A percentile compares a stretch with the other conserved stretches of the same genome.
These are phyloP conservation scores for Schizophyllum commune DNA, from an alignment of 1,284 basidiomycete genomes.

Conservation along the genomic window DNA sequence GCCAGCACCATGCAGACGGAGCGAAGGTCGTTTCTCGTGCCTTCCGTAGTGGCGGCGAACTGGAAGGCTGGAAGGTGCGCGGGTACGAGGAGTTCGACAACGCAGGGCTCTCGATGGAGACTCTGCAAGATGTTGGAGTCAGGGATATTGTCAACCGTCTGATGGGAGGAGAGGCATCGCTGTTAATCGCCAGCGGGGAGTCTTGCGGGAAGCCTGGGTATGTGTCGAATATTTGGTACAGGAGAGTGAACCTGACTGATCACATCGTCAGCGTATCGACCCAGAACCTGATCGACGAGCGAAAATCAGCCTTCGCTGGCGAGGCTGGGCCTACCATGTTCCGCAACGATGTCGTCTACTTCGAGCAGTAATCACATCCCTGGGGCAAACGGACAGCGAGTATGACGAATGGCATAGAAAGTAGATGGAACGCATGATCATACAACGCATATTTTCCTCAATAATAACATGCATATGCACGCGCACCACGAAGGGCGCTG, in stretches of 20 bases:
- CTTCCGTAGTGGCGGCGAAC: not conserved
- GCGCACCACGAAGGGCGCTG: not conserved
- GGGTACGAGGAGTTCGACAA: not conserved
- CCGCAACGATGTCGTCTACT: not conserved
- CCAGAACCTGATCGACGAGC: not conserved
- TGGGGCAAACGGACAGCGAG: not conserved
- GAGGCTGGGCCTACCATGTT: not conserved
- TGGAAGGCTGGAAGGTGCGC: not conserved
- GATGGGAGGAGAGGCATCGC: constrained; percentile 31
- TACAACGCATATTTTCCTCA: not conserved
- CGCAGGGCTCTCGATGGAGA: constrained; percentile 7
- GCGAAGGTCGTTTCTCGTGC: not conserved
- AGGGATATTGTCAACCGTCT: constrained; percentile 43
- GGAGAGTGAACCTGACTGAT: no score
- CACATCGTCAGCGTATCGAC: not conserved
- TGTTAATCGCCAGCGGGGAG: constrained; percentile 37
- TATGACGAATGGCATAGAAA: not conserved
- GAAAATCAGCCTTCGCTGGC: not conserved
- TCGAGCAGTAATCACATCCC: not conserved
- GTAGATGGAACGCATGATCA: not conserved
- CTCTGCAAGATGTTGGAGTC: constrained; percentile 36
- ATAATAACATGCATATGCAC: not conserved
- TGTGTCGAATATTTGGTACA: constrained; percentile 3
- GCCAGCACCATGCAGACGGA: not conserved
- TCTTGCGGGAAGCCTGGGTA: constrained; percentile 32